These are phyloP conservation scores for Aspergillus vadensis DNA, from an alignment of 2,329 filamentous ascomycete species.

Conservation along the genomic window DNA sequence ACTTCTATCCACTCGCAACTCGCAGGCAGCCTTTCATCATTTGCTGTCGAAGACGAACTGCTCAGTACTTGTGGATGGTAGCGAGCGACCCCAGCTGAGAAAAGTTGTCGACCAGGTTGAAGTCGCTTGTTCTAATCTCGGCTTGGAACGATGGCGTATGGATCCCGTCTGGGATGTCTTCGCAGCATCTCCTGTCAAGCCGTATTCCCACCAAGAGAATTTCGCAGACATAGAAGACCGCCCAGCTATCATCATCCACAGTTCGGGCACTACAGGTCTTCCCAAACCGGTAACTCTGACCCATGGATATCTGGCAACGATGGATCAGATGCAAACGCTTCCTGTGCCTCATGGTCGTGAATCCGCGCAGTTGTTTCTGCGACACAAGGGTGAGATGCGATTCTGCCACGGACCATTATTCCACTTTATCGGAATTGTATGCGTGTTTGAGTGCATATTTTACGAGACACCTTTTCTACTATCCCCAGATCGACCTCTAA, in stretches of 20 bases:
- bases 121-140: not conserved
- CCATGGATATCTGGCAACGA: not conserved
- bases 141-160: conserved; percentile 1
- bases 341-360: conserved; percentile 3
- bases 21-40: not conserved
- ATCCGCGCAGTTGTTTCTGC: not conserved
- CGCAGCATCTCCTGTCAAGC: not conserved
- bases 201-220: not conserved
- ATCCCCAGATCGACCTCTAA: conserved; percentile 75
- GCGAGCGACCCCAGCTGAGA: not conserved
- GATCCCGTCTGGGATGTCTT: not conserved
- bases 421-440: conserved; percentile 15
- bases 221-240: conserved; percentile 6
- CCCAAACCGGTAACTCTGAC: conserved; percentile 12
- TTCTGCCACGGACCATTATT: conserved; percentile 1
- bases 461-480: conserved; percentile 86
- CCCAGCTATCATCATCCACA: conserved; percentile 20
- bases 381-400: not conserved
- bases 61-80: not conserved
- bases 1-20: conserved; percentile 6
- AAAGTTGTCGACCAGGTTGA: not conserved
- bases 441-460: conserved; percentile 83
- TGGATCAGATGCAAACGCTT: not conserved
- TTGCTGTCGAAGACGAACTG: not conserved
- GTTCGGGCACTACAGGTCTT: conserved; percentile 11